Base-by-base conservation (phyloP, 176 grass and related monocot species). In the Phoenix roebelenii region DNA sequence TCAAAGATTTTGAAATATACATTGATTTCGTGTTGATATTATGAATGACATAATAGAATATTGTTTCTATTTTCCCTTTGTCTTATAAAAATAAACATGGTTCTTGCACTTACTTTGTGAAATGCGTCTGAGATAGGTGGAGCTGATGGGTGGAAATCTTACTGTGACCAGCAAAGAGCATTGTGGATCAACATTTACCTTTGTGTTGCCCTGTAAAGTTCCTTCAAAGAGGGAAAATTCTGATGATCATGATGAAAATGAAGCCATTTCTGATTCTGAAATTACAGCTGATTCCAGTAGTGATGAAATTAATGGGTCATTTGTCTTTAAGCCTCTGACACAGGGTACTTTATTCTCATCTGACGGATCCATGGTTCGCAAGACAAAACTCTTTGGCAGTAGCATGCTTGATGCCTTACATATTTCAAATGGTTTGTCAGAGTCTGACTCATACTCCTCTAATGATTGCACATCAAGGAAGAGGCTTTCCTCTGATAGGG, bases 111-210 rank as follows among this genome's bases (percentile, higher is more conserved):
- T 12, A 57, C 60, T 73, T 76, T 18, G 4, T 50, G 48, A 64
- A 44, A 77, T 65, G 67, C 51, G 44, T 68, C 51, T 55, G 18
- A 61, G 77, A 75, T 67, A 95, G 91, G 91, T 90, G 60, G 91
- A 90, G 56, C 71, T 95, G 67, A 95, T 95, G 91, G 77, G 84
- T 61, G 86, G 83, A 54, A 84, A 57, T 64, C 77, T 95, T 58
- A 81, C 29, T 67, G 91, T 95, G 48, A 69, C 73, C 52, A 95
- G 86, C 72, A 64, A 62, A 76, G 91, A 95, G 77, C 70, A 90
- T 61, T 39, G 66, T 74, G 91, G 91, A 63, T 95, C 91, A 55
- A 90, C 51, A 74, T 95, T 95, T 63, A 90, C 77, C 63, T 90
- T 95, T 66, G 58, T 68, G 54, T 61, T 95, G 49, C 91, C 91